Percentiles rank a stretch among this genome's conserved stretches.
These are phyloP conservation scores for Heliocybe sulcata DNA, from an alignment of 1,284 basidiomycete species.

Conservation along the genomic window DNA sequence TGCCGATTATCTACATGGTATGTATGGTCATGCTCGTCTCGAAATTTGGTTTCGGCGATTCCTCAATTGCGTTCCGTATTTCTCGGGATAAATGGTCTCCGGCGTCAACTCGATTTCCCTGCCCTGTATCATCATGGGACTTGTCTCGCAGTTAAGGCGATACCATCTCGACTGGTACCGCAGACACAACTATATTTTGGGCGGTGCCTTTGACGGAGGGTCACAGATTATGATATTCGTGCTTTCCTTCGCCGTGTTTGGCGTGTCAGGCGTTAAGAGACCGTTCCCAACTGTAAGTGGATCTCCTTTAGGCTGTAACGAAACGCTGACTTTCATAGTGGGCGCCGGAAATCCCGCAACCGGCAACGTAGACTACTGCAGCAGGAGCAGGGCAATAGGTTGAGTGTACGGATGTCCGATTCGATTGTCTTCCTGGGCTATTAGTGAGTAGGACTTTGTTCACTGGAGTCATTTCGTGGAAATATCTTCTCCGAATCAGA, in stretches of 20 bases:
- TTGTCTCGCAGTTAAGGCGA: constrained; percentile 48
- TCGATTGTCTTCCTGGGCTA: neutral
- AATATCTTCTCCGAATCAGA: neutral
- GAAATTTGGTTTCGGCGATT: neutral
- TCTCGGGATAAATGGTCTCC: constrained; percentile 31
- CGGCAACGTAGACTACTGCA: constrained; percentile 53
- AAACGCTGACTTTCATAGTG: constrained; percentile 24
- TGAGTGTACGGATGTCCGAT: constrained; percentile 4
- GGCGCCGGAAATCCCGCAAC: constrained; percentile 45
- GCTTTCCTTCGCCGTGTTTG: constrained; percentile 63
- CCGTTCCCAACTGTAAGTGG: constrained; percentile 37
- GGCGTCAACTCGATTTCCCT: neutral
- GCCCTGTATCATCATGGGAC: constrained; percentile 37
- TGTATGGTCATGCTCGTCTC: constrained; percentile 3
- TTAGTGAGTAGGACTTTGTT: neutral
- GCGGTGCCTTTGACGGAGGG: constrained; percentile 62
- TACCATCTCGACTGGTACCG: constrained; percentile 48
- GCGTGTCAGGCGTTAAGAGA: constrained; percentile 42
- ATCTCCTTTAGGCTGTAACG: neutral
- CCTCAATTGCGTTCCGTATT: constrained; percentile 20
- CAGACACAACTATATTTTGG: constrained; percentile 65
- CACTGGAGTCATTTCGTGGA: neutral
- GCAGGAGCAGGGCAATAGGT: constrained; percentile 44
- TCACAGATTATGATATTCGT: constrained; percentile 64
- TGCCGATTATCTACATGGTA: constrained; percentile 49